Conservation (phyloP, 192 early-diverging fungal species). For the Oehlia diaphana region DNA sequence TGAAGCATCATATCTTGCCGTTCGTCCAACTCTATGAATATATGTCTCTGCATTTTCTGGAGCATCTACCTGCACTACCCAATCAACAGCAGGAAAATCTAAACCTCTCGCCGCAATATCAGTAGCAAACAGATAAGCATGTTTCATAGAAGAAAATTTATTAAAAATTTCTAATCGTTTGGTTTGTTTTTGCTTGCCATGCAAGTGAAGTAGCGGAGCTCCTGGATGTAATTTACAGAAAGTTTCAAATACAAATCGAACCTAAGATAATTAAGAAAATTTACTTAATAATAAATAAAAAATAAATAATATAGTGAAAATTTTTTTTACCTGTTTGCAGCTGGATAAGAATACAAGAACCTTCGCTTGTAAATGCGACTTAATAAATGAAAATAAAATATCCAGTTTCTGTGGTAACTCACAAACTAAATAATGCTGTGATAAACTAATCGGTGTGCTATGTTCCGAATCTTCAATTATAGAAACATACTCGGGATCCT, state of each 20-base stretch:
- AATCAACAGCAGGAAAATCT: slow-evolving; percentile 98
- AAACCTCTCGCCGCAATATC: slow-evolving; percentile 96
- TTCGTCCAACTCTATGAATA: slow-evolving; percentile 97
- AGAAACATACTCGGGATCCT: slow-evolving; percentile 91
- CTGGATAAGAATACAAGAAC: slow-evolving; percentile 91
- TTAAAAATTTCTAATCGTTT: slow-evolving; percentile 94
- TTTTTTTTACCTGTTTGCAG: slow-evolving; percentile 81
- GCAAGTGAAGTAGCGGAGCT: slow-evolving; percentile 84
- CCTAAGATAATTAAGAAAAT: slow-evolving; percentile 34
- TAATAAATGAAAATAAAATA: slow-evolving; percentile 92
- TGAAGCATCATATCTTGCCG: slow-evolving; percentile 87
- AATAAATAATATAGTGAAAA: slow-evolving; percentile 11
- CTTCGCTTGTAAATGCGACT: slow-evolving; percentile 88
- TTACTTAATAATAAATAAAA: neutral
- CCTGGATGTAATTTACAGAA: slow-evolving; percentile 96
- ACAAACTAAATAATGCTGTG: slow-evolving; percentile 85
- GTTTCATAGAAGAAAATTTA: slow-evolving; percentile 76
- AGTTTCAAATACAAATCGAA: slow-evolving; percentile 88
- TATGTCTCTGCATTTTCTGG: slow-evolving; percentile 97
- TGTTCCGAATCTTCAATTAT: slow-evolving; percentile 82
- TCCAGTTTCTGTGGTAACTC: slow-evolving; percentile 91
- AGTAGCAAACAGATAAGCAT: slow-evolving; percentile 85
- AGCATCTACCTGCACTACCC: slow-evolving; percentile 98
- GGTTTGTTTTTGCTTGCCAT: slow-evolving; percentile 97
- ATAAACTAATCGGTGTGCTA: slow-evolving; percentile 77